Conservation (phyloP, 768 basidiomycete genomes). For the Suillus paluster region DNA sequence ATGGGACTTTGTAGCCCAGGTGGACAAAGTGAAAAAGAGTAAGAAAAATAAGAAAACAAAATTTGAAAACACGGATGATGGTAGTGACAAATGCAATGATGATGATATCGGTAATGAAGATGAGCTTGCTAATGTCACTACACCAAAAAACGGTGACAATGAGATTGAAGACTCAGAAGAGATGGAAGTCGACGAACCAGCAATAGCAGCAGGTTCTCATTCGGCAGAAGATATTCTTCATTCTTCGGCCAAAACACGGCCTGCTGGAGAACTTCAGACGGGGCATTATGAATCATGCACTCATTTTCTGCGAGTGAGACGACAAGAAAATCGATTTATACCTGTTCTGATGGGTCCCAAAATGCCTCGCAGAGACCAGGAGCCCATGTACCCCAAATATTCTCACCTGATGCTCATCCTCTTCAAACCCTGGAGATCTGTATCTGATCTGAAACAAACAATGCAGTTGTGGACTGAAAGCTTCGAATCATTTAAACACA, state of each 20-base stretch:
- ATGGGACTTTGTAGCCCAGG: constrained; percentile 34
- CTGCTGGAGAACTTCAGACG: not conserved
- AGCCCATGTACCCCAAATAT: constrained; percentile 21
- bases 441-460: constrained; percentile 27
- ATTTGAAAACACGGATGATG: too few species aligned
- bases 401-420: constrained; percentile 44
- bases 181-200: too few species aligned
- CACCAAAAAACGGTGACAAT: too few species aligned
- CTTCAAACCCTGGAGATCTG: too few species aligned
- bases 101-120: too few species aligned
- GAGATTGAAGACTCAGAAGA: too few species aligned
- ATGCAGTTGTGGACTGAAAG: not conserved
- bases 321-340: not conserved
- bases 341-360: constrained; percentile 38
- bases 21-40: constrained; percentile 24
- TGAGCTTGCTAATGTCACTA: too few species aligned
- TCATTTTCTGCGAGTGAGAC: not conserved
- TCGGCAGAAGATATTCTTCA: not conserved
- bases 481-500: not conserved
- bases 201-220: too few species aligned
- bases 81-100: too few species aligned
- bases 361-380: constrained; percentile 37
- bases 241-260: not conserved
- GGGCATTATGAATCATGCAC: too few species aligned
- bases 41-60: constrained; percentile 22